These are phyloP conservation scores for Cercospora zeina DNA, from an alignment of 2,329 filamentous ascomycete species.

Conservation along the genomic window DNA sequence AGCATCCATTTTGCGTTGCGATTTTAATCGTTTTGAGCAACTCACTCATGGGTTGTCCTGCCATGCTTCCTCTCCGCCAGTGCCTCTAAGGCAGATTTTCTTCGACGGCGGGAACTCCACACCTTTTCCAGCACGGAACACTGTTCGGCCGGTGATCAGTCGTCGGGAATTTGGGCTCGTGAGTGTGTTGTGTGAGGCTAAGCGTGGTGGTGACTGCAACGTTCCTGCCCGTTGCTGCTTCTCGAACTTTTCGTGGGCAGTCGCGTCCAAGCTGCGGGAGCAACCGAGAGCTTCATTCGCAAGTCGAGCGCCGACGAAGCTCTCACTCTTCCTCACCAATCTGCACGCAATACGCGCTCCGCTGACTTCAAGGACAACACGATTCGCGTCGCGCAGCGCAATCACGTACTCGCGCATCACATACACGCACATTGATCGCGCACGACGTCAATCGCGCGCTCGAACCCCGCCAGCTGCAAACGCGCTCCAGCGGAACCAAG, in stretches of 20 bases:
- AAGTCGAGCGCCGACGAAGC: slow-evolving; percentile 3
- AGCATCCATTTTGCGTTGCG: slow-evolving; percentile 22
- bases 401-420: neutral
- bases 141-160: neutral
- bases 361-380: neutral
- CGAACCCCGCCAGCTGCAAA: neutral
- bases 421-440: neutral
- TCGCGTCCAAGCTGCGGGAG: slow-evolving; percentile 2
- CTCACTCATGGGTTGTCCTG: slow-evolving; percentile 62
- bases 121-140: slow-evolving; percentile 8
- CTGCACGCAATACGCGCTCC: neutral
- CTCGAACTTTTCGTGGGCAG: slow-evolving; percentile 20
- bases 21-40: slow-evolving; percentile 59
- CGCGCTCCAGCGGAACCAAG: neutral
- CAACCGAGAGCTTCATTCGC: slow-evolving; percentile 14
- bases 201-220: neutral
- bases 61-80: slow-evolving; percentile 42
- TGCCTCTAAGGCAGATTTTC: slow-evolving; percentile 9
- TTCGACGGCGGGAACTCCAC: neutral
- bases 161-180: slow-evolving; percentile 7
- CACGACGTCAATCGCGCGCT: neutral
- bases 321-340: neutral
- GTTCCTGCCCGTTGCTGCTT: slow-evolving; percentile 8
- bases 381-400: neutral
- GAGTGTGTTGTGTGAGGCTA: neutral